Base-by-base conservation (phyloP, 2,329 filamentous ascomycete genomes). In the Cyphellophora europaea region DNA sequence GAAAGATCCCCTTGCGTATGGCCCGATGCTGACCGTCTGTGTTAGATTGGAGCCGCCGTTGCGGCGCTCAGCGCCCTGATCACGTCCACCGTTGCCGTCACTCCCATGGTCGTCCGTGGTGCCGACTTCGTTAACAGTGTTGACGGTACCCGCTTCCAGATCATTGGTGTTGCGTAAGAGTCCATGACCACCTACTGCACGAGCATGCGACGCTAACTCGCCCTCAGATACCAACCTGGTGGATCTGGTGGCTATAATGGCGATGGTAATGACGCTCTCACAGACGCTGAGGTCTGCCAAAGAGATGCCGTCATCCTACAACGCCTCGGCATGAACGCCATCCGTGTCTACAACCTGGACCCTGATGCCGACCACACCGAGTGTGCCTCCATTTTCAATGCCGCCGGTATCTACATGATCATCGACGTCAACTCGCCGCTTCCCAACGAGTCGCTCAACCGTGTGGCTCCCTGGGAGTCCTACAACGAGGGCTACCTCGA, bases 241-340 rank as follows among this genome's bases (percentile, higher is more conserved):
- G 75, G 75, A 43, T 66, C 73, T 37, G 66, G 63, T 35, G 73
- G 65, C 37, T 77, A 76, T 57, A 66, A 67, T 42, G 55, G 60
- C 11, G 53, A 56, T 18, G 58, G 59, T 25, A 40, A 57, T 25
- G 76, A 80, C 51, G 69, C 74, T 19, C 57, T 80, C 40, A 74
- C 65, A 50, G 64, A 79, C 49, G 62, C 57, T n/a, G 64, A 65
- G 10, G 58, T 65, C 15, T 80, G 76, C 51, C 54, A 78, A 44
- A 69, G 76, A 35, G 75, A 80, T 62, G 75, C 75, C 12, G 70
- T 71, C 14, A 59, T 79, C 30, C 73, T 80, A 63, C 76, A 80
- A 57, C 58, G 63, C 40, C 58, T 79, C 33, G 76, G 75, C 54
- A 69, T 69, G 45, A 80, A 80, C 57, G 76, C 74, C 6, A 74